Conservation (phyloP, 345 rosid species). For the Salix koriyanagi region DNA sequence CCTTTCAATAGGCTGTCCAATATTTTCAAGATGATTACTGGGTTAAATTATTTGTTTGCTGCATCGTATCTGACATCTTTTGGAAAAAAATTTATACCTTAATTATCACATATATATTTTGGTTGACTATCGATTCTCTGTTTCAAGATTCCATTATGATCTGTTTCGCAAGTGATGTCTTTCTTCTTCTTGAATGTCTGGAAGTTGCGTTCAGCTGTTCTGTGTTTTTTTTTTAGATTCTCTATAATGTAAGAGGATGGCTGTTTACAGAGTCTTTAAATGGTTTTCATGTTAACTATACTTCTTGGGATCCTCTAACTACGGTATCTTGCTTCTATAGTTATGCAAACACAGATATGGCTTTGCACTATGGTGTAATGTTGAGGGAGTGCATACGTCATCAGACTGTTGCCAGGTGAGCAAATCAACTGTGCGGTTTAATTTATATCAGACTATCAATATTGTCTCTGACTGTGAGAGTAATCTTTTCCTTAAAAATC, state of each 20-base stretch:
- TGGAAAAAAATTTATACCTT: not conserved
- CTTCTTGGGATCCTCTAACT: constrained; percentile 12
- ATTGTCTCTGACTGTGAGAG: not conserved
- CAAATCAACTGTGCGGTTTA: not conserved
- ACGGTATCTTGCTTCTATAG: constrained; percentile 35
- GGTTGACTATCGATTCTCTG: not conserved
- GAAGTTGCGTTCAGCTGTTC: not conserved
- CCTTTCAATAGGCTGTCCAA: not conserved
- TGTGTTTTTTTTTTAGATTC: not conserved
- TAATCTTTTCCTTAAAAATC: not conserved
- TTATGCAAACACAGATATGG: constrained; percentile 77
- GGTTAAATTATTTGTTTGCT: not conserved
- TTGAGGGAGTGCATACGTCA: constrained; percentile 97
- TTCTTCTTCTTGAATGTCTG: not conserved
- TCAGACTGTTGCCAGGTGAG: constrained; percentile 91
- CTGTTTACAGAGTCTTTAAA: not conserved
- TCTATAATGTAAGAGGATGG: not conserved
- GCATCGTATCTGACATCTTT: not conserved
- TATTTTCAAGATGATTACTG: not conserved
- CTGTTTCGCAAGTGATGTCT: not conserved
- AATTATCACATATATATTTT: not conserved
- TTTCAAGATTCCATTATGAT: not conserved
- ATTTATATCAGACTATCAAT: not conserved
- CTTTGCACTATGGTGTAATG: constrained; percentile 97
- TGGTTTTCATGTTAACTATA: not conserved